These are phyloP conservation scores for Candida argentea DNA, from an alignment of 805 yeast genomes.

Conservation along the genomic window DNA sequence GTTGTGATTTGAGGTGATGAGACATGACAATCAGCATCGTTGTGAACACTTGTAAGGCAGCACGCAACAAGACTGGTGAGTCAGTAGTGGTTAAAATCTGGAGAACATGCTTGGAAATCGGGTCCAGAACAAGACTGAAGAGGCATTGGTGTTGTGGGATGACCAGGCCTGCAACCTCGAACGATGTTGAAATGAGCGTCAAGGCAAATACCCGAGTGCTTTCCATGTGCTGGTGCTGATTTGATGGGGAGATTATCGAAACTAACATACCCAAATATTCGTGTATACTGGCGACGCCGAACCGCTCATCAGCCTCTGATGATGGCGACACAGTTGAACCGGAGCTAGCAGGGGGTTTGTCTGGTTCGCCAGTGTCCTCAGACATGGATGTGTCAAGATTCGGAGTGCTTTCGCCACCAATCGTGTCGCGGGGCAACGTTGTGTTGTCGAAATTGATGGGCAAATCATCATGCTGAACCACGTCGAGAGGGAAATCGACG, in stretches of 20 bases:
- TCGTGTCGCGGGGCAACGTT: conserved; percentile 47
- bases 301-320: conserved; percentile 34
- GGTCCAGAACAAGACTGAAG: conserved; percentile 61
- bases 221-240: conserved; percentile 79
- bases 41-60: conserved; percentile 66
- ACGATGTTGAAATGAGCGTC: conserved; percentile 60
- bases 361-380: not conserved
- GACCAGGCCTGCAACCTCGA: conserved; percentile 69
- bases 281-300: conserved; percentile 64
- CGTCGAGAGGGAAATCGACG: conserved; percentile 40
- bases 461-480: conserved; percentile 26
- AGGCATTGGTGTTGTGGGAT: conserved; percentile 53
- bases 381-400: conserved; percentile 7
- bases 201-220: conserved; percentile 78
- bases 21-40: conserved; percentile 63
- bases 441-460: conserved; percentile 39
- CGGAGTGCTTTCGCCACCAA: conserved; percentile 32
- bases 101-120: conserved; percentile 76
- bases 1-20: conserved; percentile 60
- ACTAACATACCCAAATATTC: conserved; percentile 69
- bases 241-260: conserved; percentile 72
- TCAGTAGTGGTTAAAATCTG: conserved; percentile 70
- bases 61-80: conserved; percentile 60
- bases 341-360: not conserved
- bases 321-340: not conserved